A percentile compares a stretch with the other conserved stretches of the same genome.
Conservation (phyloP, 2,329 filamentous ascomycete species). For the Aspergillus transmontanensis region DNA sequence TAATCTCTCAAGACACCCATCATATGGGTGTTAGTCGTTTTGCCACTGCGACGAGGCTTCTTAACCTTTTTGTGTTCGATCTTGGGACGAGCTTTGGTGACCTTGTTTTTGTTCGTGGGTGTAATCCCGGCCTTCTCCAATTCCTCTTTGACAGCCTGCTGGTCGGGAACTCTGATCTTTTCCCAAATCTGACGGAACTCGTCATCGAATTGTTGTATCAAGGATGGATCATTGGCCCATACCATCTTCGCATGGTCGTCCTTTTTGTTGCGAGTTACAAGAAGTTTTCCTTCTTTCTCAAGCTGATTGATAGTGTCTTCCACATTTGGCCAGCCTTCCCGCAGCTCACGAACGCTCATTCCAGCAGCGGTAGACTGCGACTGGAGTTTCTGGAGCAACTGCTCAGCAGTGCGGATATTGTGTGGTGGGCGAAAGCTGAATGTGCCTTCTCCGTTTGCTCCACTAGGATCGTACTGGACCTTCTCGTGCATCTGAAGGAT, state of each 20-base stretch:
- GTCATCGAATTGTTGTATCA: slow-evolving; percentile 73
- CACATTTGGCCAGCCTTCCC: slow-evolving; percentile 92
- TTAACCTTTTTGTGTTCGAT: slow-evolving; percentile 70
- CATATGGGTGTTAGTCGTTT: slow-evolving; percentile 89
- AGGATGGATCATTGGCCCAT: slow-evolving; percentile 82
- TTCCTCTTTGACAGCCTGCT: slow-evolving; percentile 75
- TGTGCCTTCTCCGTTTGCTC: slow-evolving; percentile 70
- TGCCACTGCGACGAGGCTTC: slow-evolving; percentile 72
- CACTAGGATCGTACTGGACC: slow-evolving; percentile 58
- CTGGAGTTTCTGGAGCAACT: slow-evolving; percentile 80
- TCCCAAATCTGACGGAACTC: slow-evolving; percentile 87
- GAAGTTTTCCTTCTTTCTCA: slow-evolving; percentile 74
- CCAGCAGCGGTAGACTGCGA: slow-evolving; percentile 78
- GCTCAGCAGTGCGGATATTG: slow-evolving; percentile 74
- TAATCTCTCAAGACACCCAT: slow-evolving; percentile 77
- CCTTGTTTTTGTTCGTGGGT: slow-evolving; percentile 79
- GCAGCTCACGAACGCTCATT: slow-evolving; percentile 83
- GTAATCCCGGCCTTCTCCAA: slow-evolving; percentile 78
- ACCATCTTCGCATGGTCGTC: slow-evolving; percentile 83
- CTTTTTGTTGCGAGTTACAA: slow-evolving; percentile 90
- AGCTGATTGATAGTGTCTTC: slow-evolving; percentile 76
- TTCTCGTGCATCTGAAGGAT: slow-evolving; percentile 69
- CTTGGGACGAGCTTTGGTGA: slow-evolving; percentile 59
- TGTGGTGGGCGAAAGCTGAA: slow-evolving; percentile 85
- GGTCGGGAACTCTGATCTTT: slow-evolving; percentile 73